Percentiles rank a stretch among this genome's conserved stretches.
phyloP scores from a whole-genome alignment of 257 asterid genomes.

The Echium plantagineum region DNA sequence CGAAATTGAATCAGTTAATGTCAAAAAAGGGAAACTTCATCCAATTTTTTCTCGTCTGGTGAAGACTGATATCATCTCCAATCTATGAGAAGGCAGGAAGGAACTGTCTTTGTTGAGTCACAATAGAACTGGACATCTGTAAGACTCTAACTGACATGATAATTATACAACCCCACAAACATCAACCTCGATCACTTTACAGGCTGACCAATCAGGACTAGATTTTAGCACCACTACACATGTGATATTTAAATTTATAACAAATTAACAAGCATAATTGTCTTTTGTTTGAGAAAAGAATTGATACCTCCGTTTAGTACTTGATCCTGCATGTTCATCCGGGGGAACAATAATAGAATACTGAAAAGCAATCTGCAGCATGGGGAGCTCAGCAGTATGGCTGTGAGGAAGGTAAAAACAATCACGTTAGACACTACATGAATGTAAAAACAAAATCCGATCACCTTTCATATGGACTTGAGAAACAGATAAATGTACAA shows the following conservation, averaged over 20 bases:
- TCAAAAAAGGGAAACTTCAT: too few species aligned
- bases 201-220: background rate
- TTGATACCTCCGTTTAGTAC: slow-evolving; percentile 51
- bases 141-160: too few species aligned
- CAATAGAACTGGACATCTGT: too few species aligned
- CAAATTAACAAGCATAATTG: background rate
- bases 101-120: too few species aligned
- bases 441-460: background rate
- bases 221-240: background rate
- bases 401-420: slow-evolving; percentile 35
- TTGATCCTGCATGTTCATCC: slow-evolving; percentile 42
- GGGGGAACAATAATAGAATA: slow-evolving; percentile 90
- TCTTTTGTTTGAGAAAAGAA: background rate
- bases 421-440: background rate
- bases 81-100: too few species aligned
- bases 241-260: too few species aligned
- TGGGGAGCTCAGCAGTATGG: slow-evolving; percentile 75
- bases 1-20: too few species aligned
- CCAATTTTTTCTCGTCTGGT: too few species aligned
- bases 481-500: background rate
- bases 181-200: background rate
- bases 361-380: slow-evolving; percentile 93
- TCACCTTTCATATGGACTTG: too few species aligned
- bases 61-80: too few species aligned
- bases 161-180: too few species aligned